Base-by-base conservation (phyloP, 768 basidiomycete genomes). In the Auricularia sp. region DNA sequence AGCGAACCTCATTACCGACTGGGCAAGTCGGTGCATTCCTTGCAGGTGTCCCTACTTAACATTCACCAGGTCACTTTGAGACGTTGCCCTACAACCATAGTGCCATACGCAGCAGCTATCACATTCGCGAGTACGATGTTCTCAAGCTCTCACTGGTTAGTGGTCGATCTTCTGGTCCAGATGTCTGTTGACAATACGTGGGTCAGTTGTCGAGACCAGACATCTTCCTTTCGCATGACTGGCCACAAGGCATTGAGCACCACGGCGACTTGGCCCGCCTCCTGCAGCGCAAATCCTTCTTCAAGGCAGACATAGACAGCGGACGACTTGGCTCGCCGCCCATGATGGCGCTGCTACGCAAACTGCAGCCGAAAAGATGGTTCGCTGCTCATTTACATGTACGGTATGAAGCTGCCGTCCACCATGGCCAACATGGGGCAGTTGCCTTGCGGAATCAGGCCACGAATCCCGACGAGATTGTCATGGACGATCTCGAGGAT, bases 211-310 rank as follows among this genome's bases (percentile, higher is more conserved):
- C 86, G 3, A 78, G 80, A 10, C 82, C 87, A 5, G 75, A 85
- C 35, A 82, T 98, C 34, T 91, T 98, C 78, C 80, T 98, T 42
- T 98, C 95, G 2, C 96, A 99, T 72, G 97, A 98, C 74, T 99
- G 96, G 97, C 97, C 97, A 0, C 81, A 84, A 51, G 80, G 80
- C 1, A 94, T 99, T 63, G 93, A 90, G 65, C 84, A 85, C 8
- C 80, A 93, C 67, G 94, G 95, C 18, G 82, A 98, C 70, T 73
- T 87, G 7, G 69, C 71, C 5, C 78, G 70, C 8, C 79, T 99
- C 0, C 75, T 98, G 14, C 79, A 84, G 2, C 82, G 83, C 53
- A 98, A 95, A 72, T 84, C 86, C 0, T 90, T 87, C 75, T 88
- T 98, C 71, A 78, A 79, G 42, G 75, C 78, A 33, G 92, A 98